phyloP scores from a whole-genome alignment of 2,329 filamentous ascomycete species.

The Sporothrix inflata region DNA sequence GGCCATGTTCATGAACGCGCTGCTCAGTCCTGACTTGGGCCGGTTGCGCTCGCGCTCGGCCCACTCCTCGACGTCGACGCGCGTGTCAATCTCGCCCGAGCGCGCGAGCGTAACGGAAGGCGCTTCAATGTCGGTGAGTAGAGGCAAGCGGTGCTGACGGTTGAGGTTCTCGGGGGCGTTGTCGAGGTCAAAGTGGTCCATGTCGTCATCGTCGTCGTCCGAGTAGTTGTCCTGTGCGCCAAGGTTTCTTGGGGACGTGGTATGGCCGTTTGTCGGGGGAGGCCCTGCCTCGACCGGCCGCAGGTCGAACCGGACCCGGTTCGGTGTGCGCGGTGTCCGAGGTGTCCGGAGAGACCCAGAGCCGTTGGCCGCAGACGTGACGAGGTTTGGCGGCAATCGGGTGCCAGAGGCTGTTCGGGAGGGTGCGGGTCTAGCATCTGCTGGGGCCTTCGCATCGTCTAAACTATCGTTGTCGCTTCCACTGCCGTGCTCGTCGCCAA shows the following conservation, averaged over 20 bases:
- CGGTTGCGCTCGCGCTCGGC: constrained; percentile 61
- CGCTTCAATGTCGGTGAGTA: constrained; percentile 82
- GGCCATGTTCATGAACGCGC: constrained; percentile 99
- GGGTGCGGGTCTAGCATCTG: constrained; percentile 10
- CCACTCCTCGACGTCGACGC: constrained; percentile 48
- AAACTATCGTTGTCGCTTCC: constrained; percentile 24
- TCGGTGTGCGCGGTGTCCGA: constrained; percentile 64
- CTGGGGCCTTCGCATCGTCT: constrained; percentile 23
- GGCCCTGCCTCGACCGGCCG: constrained; percentile 42
- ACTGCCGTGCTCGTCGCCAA: constrained; percentile 18
- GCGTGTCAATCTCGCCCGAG: constrained; percentile 31
- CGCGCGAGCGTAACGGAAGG: constrained; percentile 74
- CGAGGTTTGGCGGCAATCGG: constrained; percentile 22
- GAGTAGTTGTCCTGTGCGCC: neutral
- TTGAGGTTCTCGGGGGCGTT: constrained; percentile 42
- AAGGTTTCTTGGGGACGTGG: constrained; percentile 3
- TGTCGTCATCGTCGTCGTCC: constrained; percentile 34
- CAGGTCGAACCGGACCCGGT: constrained; percentile 75
- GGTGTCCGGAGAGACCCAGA: constrained; percentile 24
- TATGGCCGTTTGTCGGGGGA: constrained; percentile 18
- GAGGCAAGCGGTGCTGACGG: constrained; percentile 64
- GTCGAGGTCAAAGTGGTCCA: constrained; percentile 40
- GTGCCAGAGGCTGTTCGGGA: constrained; percentile 20
- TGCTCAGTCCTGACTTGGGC: constrained; percentile 81
- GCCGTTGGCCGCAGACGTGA: neutral